Evolutionary conservation across 139 green algal species (phyloP).

Genomic region (Asterochloris sp.): DNA sequence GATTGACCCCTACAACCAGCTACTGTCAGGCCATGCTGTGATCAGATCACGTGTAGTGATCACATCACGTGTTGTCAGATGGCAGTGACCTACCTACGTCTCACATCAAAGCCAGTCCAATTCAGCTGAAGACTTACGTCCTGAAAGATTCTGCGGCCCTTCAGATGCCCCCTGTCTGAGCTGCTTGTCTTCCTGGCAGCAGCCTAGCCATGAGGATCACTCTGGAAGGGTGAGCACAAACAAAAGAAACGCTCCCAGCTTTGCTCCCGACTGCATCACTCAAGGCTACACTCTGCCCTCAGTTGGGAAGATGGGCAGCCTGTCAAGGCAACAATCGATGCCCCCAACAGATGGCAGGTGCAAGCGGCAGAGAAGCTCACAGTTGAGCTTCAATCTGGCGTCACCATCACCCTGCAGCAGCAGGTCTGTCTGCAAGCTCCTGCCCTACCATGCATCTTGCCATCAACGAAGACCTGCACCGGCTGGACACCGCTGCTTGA

Average conservation of each 20-base stretch:
- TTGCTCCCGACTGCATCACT: neutral
- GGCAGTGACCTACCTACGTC: no score
- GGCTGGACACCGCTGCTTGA: no score
- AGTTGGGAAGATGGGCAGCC: conserved; percentile 46
- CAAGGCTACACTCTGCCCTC: neutral
- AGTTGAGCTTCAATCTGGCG: conserved; percentile 17
- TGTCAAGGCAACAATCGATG: neutral
- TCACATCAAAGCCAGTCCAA: no score
- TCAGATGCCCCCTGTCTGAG: no score
- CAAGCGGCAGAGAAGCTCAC: conserved; percentile 39
- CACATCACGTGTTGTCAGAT: no score
- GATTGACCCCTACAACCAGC: no score
- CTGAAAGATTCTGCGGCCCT: no score
- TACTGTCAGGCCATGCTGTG: no score
- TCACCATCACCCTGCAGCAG: conserved; percentile 13
- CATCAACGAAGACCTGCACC: no score
- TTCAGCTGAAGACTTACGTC: no score
- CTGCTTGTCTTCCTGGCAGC: no score
- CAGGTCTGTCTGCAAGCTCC: neutral
- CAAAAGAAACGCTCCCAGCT: neutral
- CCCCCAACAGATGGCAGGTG: conserved; percentile 39
- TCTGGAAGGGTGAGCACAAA: conserved; percentile 13
- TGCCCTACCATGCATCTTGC: neutral
- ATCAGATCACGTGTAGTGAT: no score
- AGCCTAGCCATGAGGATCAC: conserved; percentile 12